Conservation (phyloP, 345 rosid species). For the Aegle marmelos region DNA sequence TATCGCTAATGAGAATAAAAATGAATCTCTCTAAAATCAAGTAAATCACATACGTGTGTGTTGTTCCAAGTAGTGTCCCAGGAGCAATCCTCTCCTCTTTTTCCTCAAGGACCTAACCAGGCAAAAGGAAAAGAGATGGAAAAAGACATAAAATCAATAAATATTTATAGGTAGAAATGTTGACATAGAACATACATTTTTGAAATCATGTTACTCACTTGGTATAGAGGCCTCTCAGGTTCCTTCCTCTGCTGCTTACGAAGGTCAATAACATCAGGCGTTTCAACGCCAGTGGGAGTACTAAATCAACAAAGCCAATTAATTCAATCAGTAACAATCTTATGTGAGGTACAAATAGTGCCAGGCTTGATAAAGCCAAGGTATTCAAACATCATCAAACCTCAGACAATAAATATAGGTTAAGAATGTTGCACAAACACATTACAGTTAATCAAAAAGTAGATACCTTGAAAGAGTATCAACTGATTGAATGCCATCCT, state of each 20-base stretch:
- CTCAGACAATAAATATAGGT: background rate
- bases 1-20: background rate
- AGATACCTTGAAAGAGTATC: slow-evolving; percentile 92
- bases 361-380: background rate
- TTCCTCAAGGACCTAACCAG: slow-evolving; percentile 75
- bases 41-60: slow-evolving; percentile 59
- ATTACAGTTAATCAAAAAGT: background rate
- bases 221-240: slow-evolving; percentile 87
- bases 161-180: background rate
- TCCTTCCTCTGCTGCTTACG: slow-evolving; percentile 99
- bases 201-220: slow-evolving; percentile 44
- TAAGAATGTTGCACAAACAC: background rate
- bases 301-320: slow-evolving; percentile 32
- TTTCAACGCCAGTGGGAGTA: slow-evolving; percentile 99
- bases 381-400: background rate
- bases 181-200: background rate
- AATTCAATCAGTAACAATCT: slow-evolving; percentile 1
- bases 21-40: background rate
- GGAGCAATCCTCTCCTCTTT: slow-evolving; percentile 79
- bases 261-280: slow-evolving; percentile 99
- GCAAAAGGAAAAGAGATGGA: background rate
- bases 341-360: background rate
- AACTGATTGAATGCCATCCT: slow-evolving; percentile 87
- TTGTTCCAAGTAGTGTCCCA: slow-evolving; percentile 88
- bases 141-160: background rate